A percentile compares a stretch with the other conserved stretches of the same genome.
phyloP scores from a whole-genome alignment of 2,329 filamentous ascomycete species.

The Aureobasidium sp. region DNA sequence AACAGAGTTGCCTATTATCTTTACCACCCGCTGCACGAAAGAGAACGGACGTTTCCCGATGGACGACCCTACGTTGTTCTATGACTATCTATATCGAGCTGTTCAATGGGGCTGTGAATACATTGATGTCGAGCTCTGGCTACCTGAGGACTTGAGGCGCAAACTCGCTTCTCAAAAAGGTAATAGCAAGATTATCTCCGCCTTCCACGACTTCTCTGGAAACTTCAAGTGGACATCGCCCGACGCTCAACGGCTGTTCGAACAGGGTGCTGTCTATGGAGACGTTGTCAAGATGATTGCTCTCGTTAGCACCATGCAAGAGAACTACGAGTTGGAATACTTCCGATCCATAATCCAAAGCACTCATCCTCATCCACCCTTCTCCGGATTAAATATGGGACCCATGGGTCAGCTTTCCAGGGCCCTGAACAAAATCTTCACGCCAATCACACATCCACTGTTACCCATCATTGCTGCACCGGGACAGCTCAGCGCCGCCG shows the following conservation, averaged over 20 bases:
- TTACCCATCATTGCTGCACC: constrained; percentile 79
- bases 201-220: constrained; percentile 82
- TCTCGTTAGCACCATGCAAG: constrained; percentile 71
- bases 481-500: constrained; percentile 75
- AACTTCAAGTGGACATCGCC: constrained; percentile 75
- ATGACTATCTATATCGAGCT: constrained; percentile 72
- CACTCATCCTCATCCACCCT: constrained; percentile 62
- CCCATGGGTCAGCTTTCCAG: constrained; percentile 78
- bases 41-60: constrained; percentile 83
- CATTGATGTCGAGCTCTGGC: constrained; percentile 81
- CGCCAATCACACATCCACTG: constrained; percentile 78
- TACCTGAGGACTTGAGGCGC: constrained; percentile 67
- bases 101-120: constrained; percentile 89
- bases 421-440: constrained; percentile 78
- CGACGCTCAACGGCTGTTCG: constrained; percentile 65
- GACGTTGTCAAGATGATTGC: constrained; percentile 91
- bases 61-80: constrained; percentile 68
- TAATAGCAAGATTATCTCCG: constrained; percentile 81
- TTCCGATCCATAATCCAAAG: constrained; percentile 71
- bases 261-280: constrained; percentile 64
- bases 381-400: constrained; percentile 84
- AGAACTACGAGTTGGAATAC: constrained; percentile 86
- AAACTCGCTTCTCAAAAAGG: constrained; percentile 63
- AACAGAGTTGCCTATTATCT: constrained; percentile 84
- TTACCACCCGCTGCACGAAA: constrained; percentile 72